Base-by-base conservation (phyloP, 108 stramenopile species). In the Aurantiochytrium sp. region DNA sequence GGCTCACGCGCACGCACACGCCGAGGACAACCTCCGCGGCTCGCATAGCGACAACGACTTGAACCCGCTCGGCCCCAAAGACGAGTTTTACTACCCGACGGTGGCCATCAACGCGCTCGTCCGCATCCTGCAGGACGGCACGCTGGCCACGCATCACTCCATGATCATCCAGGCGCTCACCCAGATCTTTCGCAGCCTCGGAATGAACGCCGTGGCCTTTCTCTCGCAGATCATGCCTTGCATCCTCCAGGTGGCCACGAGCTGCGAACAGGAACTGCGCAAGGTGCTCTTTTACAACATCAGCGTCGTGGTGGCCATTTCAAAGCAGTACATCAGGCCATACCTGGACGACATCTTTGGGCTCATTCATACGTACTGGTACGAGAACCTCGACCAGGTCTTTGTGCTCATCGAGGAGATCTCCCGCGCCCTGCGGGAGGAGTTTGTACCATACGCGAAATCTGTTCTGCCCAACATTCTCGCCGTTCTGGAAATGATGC, bases 111-210 rank as follows among this genome's bases (percentile, higher is more conserved):
- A 95, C 81, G 95, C 96, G 37, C 87, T 98, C 85, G 94, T 96
- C 91, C 88, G 94, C 42, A 96, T 97, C 36, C 94, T 98, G 54
- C 93, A 92, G 68, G 96, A 98, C 89, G 89, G 94, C 15, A 93
- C 95, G 12, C 89, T 98, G 10, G 93, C 96, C 54, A 94, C 93
- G 53, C 96, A 98, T 86, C 98, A 99, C 91, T 92, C 94, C 32
- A 94, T 94, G 91, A 97, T 96, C 30, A 96, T 96, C 89, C 97
- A 98, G 90, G 92, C 93, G 22, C 93, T 98, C 31, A 97, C 96
- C 93, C 96, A 94, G 59, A 96, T 97, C 65, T 98, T 98, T 90
- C 93, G 96, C 85, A 93, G 94, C 39, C 92, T 99, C 21, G 98
- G 97, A 0, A 68, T 95, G 3, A 91, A 92, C 41, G 96, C 96